Conservation (phyloP, 352 stramenopile species). For the Paralagenidium karlingii region DNA sequence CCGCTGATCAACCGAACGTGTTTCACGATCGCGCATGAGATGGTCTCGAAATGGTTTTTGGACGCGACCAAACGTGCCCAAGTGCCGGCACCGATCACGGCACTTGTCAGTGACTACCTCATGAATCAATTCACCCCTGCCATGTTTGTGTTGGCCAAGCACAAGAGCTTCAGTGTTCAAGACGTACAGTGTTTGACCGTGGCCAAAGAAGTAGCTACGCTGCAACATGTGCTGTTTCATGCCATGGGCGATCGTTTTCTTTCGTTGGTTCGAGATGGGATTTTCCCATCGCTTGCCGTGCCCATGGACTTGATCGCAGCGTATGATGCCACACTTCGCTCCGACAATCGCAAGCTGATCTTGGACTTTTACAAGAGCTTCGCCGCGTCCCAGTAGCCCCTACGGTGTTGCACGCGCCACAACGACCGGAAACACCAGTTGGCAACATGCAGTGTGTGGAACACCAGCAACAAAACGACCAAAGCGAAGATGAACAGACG, state of each 20-base stretch:
- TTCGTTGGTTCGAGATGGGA: constrained; percentile 42
- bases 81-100: constrained; percentile 18
- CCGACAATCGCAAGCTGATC: no score
- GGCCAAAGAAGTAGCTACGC: constrained; percentile 64
- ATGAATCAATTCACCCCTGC: constrained; percentile 56
- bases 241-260: constrained; percentile 49
- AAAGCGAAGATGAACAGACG: no score
- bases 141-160: constrained; percentile 57
- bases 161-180: constrained; percentile 53
- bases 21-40: constrained; percentile 62
- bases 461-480: no score
- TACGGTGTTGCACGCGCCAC: no score
- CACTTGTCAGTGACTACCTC: constrained; percentile 41
- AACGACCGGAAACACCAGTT: no score
- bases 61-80: neutral
- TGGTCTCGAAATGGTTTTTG: constrained; percentile 49
- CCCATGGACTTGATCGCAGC: no score
- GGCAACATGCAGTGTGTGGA: no score
- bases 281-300: constrained; percentile 47
- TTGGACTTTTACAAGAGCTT: no score
- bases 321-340: no score
- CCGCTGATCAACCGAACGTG: constrained; percentile 59
- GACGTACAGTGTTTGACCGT: constrained; percentile 48
- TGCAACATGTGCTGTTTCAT: constrained; percentile 48
- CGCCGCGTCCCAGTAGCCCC: no score